These are phyloP conservation scores for Colletotrichum sp. DNA, from an alignment of 2,329 filamentous ascomycete species.

Conservation along the genomic window DNA sequence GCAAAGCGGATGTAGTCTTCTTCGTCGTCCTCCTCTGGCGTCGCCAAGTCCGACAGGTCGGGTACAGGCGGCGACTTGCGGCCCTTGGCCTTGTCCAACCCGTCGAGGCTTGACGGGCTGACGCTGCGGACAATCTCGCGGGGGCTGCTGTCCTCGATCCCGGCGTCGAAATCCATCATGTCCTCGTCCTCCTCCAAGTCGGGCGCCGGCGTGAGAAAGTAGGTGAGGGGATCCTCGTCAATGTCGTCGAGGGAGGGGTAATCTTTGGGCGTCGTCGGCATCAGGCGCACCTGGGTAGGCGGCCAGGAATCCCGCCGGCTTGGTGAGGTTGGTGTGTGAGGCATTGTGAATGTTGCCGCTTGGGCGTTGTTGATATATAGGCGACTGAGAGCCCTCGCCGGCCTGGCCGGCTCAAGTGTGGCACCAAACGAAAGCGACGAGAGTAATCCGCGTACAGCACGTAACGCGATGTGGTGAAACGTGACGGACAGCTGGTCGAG, in stretches of 20 bases:
- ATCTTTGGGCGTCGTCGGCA: slow-evolving; percentile 45
- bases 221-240: slow-evolving; percentile 59
- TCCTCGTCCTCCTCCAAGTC: slow-evolving; percentile 45
- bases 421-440: slow-evolving; percentile 10
- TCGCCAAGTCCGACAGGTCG: slow-evolving; percentile 47
- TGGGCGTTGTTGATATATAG: not conserved
- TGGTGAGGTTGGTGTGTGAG: slow-evolving; percentile 33
- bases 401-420: slow-evolving; percentile 22
- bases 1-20: slow-evolving; percentile 57
- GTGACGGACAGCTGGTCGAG: not conserved
- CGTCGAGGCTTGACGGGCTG: slow-evolving; percentile 61
- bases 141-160: slow-evolving; percentile 58
- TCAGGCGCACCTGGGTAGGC: slow-evolving; percentile 54
- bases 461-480: not conserved
- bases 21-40: slow-evolving; percentile 49
- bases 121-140: slow-evolving; percentile 56
- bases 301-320: slow-evolving; percentile 56
- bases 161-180: slow-evolving; percentile 61
- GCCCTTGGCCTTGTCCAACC: slow-evolving; percentile 48
- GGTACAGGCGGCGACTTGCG: slow-evolving; percentile 37
- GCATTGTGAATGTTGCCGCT: slow-evolving; percentile 28
- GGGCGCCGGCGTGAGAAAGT: slow-evolving; percentile 59
- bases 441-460: not conserved
- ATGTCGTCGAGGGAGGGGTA: slow-evolving; percentile 53
- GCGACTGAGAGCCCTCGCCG: slow-evolving; percentile 12